Evolutionary conservation across 495 filamentous ascomycete species (phyloP), one percentile per base, ranked within the genome.

Genomic region (Darksidea phi): DNA sequence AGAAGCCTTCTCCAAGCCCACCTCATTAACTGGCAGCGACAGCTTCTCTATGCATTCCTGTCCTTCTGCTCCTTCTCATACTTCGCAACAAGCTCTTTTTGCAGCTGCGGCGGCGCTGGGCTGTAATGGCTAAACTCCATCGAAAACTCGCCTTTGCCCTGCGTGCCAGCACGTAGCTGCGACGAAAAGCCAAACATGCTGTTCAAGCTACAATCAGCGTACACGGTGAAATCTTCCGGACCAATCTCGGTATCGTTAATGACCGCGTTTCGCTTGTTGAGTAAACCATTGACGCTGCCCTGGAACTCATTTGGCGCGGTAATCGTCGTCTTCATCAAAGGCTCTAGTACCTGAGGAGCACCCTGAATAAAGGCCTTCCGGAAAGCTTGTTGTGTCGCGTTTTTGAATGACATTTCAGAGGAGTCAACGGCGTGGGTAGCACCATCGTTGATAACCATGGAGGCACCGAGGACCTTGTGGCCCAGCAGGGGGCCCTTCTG

Each of bases 121-220:
- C 86, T 84, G 72, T 99, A 97, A 77, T 97, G 92, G 71, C 87
- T 90, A 74, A 97, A 99, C 79, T 99, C 95, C 95, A 99, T 99
- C 62, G 81, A 87, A 69, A 96, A 99, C 79, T 99, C 95, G 66
- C 95, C 95, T 82, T 99, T 99, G 53, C 94, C 95, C 78, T 99
- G 95, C 10, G 93, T 97, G 21, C 91, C 88, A 3, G 95, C 95
- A 63, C 95, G 82, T 74, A 99, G 77, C 75, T 95, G 86, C 37
- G 82, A 86, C 59, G 85, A 89, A 77, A 99, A 97, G 54, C 95
- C 95, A 75, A 99, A 99, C 95, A 99, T 97, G 67, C 85, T 83
- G 71, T 96, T 94, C 73, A 99, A 74, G 71, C 84, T 88, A 79
- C 92, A 96, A 74, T 97, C 93, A 5, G 93, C 91, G 57, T 85